Percentiles rank a stretch among this genome's conserved stretches.
These are phyloP conservation scores for Fusarium begoniae DNA, from an alignment of 2,329 filamentous ascomycete species.

Conservation along the genomic window DNA sequence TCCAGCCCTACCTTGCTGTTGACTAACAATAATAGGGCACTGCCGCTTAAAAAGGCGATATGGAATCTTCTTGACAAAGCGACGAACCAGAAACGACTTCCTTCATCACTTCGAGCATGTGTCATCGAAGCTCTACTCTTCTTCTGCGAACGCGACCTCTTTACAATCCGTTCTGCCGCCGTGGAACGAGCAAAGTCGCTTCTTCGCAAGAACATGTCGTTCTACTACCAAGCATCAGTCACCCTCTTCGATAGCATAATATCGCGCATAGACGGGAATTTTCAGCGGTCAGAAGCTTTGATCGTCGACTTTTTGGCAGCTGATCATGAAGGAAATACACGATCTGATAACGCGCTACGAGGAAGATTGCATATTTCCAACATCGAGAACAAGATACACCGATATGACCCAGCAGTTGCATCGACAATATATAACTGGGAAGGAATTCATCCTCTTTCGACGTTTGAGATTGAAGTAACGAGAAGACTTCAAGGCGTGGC, in stretches of 20 bases:
- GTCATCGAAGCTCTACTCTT: slow-evolving; percentile 44
- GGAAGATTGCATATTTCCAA: slow-evolving; percentile 48
- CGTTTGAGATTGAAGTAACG: slow-evolving; percentile 47
- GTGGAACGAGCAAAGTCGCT: slow-evolving; percentile 39
- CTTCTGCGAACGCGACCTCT: slow-evolving; percentile 46
- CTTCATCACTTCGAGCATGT: slow-evolving; percentile 18
- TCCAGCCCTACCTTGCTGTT: accelerated
- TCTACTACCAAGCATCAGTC: slow-evolving; percentile 45
- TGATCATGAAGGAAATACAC: slow-evolving; percentile 16
- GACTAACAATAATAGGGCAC: slow-evolving; percentile 34
- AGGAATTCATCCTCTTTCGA: slow-evolving; percentile 42
- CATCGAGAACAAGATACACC: slow-evolving; percentile 48
- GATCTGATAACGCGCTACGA: slow-evolving; percentile 43
- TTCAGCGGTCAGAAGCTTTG: slow-evolving; percentile 38
- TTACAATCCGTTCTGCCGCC: slow-evolving; percentile 37
- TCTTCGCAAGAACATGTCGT: slow-evolving; percentile 44
- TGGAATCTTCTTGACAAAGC: slow-evolving; percentile 42
- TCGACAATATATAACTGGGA: slow-evolving; percentile 46
- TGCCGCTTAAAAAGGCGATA: slow-evolving; percentile 36
- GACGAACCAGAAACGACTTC: slow-evolving; percentile 20
- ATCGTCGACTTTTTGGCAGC: slow-evolving; percentile 40
- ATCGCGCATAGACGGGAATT: slow-evolving; percentile 39
- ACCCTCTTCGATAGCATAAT: slow-evolving; percentile 47
- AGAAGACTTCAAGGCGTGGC: slow-evolving; percentile 46
- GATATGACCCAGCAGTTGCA: slow-evolving; percentile 44